Conservation (phyloP, 192 early-diverging fungal species). For the Backusella parvicylindrica region DNA sequence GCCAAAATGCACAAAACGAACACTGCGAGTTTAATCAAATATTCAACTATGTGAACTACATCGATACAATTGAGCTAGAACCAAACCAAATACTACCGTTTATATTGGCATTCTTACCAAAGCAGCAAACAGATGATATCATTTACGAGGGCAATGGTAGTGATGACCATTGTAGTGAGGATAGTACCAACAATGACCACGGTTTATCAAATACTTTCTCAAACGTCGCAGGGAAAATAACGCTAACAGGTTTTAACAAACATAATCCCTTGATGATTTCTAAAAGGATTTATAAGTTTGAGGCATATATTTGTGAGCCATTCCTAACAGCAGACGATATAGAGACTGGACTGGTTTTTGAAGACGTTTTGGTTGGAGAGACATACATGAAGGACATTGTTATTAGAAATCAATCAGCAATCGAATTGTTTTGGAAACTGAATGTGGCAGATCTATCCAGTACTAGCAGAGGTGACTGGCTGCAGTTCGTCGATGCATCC, state of each 20-base stretch:
- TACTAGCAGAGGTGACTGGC: conserved; percentile 52
- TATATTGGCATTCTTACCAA: conserved; percentile 79
- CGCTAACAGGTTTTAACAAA: neutral
- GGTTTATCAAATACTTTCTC: neutral
- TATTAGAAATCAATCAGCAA: conserved; percentile 85
- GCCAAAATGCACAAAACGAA: conserved; percentile 42
- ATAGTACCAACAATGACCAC: neutral
- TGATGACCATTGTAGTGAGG: neutral
- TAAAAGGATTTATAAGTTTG: conserved; percentile 48
- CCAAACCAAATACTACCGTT: conserved; percentile 66
- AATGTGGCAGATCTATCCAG: conserved; percentile 61
- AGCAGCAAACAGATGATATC: conserved; percentile 5
- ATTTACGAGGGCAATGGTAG: conserved; percentile 30
- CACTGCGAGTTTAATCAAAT: conserved; percentile 78
- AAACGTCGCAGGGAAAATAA: neutral
- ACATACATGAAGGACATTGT: conserved; percentile 89
- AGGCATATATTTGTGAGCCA: conserved; percentile 79
- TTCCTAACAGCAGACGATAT: conserved; percentile 89
- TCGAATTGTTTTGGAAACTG: conserved; percentile 84
- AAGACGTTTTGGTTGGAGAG: conserved; percentile 86
- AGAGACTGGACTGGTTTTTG: conserved; percentile 87
- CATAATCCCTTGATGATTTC: conserved; percentile 49
- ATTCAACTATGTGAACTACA: conserved; percentile 88
- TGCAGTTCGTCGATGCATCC: conserved; percentile 75
- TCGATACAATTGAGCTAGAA: conserved; percentile 61